Evolutionary conservation across 805 yeast genomes (phyloP), one percentile per base, ranked within the genome.

Genomic region (Priceomyces medius): DNA sequence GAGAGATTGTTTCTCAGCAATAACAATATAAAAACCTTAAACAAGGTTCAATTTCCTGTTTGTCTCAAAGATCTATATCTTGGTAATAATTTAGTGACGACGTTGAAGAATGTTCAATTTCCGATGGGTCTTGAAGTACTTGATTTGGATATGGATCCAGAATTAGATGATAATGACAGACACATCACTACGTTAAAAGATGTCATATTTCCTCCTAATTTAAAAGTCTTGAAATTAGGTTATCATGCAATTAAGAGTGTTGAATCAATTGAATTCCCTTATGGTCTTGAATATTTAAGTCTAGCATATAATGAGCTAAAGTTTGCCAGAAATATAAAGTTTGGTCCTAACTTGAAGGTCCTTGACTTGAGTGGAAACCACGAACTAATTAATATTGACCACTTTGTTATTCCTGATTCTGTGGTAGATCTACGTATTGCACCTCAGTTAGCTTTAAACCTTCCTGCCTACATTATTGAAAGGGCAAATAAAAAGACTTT

Each of bases 21-120:
- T 44, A 71, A 71, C 51, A 70, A 71, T 47, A 68, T 71, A 50
- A 71, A 71, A 46, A 70, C 76, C 2, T 53, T 71, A 28, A 71
- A 66, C 47, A 71, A 71, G 42, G 76, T 67, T 6, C 58, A 57
- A 36, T 64, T 71, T 40, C 76, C 76, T 6, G 23, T 58, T 7
- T 49, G 57, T 8, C 52, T 71, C 28, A 56, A 51, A 31, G 63
- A 68, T 46, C 53, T 71, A 17, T 63, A 66, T 43, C 46, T 71
- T 26, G 74, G 76, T 3, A 67, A 68, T 45, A 71, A 71, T 49
- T 41, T 67, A 41, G 59, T 71, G 36, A 70, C 76, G n/a, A 69
- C 76, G 1, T 51, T 71, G 34, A 71, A 70, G 42, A 71, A 71
- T 45, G 74, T 71, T 6, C 58, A 51, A 27, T 70, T 71, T 40